Base-by-base conservation (phyloP, 441 rosid genomes). In the Mallotus repandus region DNA sequence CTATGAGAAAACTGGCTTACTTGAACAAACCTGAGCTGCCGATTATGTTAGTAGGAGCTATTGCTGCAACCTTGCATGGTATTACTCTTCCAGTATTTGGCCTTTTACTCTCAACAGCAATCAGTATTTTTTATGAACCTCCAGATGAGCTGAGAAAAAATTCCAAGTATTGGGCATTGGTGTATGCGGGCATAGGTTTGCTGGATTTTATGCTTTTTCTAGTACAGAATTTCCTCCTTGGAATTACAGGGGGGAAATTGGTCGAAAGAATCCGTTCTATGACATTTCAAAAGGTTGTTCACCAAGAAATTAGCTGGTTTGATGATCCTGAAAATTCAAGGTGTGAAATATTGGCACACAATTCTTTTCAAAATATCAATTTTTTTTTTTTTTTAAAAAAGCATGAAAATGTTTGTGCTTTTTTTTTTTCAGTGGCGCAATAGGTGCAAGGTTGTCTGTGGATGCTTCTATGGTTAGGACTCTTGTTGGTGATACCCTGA, bases 11-110 rank as follows among this genome's bases (percentile, higher is more conserved):
- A 29, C 76, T 90, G 65, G 96, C 87, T 46, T 70, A 69, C 63
- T 84, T 92, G 53, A 90, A 89, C 84, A 86, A 79, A 69, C 89
- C 88, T 4, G 96, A 90, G 76, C 46, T 81, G 38, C 89, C 85
- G 21, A 81, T 80, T 48, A 14, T 90, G 41, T 16, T 87, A 52
- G 35, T 87, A 7, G 97, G 91, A 58, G 70, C 85, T 46, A 7
- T 86, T 21, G 93, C 86, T 73, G 93, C 91, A 41, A 66, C 74
- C 50, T 55, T 84, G 41, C 84, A 81, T 63, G 97, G 96, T 12
- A 41, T 83, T n/a, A 1, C 82, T 54, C 86, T 86, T 66, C 97
- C 94, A 0, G 29, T 88, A 14, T 90, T 86, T 18, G 91, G 94
- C 58, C 72, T 81, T 62, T 70, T 92, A 54, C 81, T 90, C 45